These are phyloP conservation scores for Leucosporidium yakuticum DNA, from an alignment of 768 basidiomycete genomes.

Conservation along the genomic window DNA sequence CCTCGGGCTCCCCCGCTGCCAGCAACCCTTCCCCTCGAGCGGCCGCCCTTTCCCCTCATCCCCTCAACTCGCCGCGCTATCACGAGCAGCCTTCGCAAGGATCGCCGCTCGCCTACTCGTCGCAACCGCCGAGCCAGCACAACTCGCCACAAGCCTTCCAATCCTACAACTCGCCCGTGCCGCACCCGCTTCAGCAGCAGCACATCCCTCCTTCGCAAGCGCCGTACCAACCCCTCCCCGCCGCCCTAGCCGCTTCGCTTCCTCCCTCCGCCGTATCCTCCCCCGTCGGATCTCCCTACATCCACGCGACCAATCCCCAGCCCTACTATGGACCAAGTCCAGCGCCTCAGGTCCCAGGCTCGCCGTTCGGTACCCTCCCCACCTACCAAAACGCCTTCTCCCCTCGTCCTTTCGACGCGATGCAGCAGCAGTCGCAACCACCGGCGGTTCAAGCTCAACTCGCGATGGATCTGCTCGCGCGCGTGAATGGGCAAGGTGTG, in stretches of 20 bases:
- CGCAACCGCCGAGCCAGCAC: conserved; percentile 1
- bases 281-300: background rate
- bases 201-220: background rate
- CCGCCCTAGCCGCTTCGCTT: background rate
- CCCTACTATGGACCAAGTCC: background rate
- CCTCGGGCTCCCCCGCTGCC: background rate
- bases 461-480: background rate
- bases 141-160: background rate
- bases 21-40: background rate
- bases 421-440: background rate
- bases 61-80: too few species aligned
- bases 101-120: background rate
- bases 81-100: background rate
- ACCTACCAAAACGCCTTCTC: background rate
- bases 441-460: conserved; percentile 1
- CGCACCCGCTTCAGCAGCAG: conserved; percentile 2
- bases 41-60: background rate
- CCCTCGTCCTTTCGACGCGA: background rate
- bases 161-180: background rate
- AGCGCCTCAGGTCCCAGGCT: background rate
- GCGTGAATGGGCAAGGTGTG: background rate
- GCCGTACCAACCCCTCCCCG: background rate
- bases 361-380: conserved; percentile 1
- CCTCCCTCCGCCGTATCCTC: conserved; percentile 2
- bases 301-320: background rate